Conservation (phyloP, 129 eudicot genomes). For the Helianthus tuberosus region DNA sequence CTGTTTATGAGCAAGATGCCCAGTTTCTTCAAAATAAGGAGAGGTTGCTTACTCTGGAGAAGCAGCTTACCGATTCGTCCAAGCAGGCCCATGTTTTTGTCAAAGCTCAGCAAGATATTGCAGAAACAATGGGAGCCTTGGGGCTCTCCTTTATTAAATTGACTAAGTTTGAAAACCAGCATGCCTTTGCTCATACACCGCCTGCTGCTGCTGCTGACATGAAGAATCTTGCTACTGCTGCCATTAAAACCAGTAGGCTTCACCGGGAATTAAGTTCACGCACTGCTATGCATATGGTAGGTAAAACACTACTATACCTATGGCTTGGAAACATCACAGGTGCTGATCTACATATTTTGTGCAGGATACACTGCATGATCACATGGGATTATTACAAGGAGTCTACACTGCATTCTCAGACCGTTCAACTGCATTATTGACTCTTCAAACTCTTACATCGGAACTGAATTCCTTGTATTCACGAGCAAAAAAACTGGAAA, state of each 20-base stretch:
- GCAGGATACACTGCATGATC: conserved; percentile 86
- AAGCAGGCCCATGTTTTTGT: conserved; percentile 87
- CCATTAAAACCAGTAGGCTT: conserved; percentile 78
- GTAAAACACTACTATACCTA: background rate
- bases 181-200: conserved; percentile 60
- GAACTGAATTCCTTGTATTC: conserved; percentile 71
- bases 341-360: conserved; percentile 22
- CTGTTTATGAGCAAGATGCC: conserved; percentile 59
- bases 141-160: conserved; percentile 80
- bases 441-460: conserved; percentile 80
- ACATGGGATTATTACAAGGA: conserved; percentile 73
- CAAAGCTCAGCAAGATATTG: conserved; percentile 82
- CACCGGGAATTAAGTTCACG: conserved; percentile 73
- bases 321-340: conserved; percentile 2
- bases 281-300: conserved; percentile 76
- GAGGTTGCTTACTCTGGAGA: conserved; percentile 63
- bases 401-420: conserved; percentile 83
- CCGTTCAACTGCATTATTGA: conserved; percentile 83
- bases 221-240: conserved; percentile 82
- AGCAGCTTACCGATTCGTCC: conserved; percentile 64
- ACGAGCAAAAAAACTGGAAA: conserved; percentile 68
- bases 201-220: conserved; percentile 68
- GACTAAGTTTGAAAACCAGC: conserved; percentile 85
- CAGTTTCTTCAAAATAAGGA: conserved; percentile 75
- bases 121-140: conserved; percentile 87